phyloP scores from a whole-genome alignment of 495 filamentous ascomycete species.

The Penicillium malachiteum region DNA sequence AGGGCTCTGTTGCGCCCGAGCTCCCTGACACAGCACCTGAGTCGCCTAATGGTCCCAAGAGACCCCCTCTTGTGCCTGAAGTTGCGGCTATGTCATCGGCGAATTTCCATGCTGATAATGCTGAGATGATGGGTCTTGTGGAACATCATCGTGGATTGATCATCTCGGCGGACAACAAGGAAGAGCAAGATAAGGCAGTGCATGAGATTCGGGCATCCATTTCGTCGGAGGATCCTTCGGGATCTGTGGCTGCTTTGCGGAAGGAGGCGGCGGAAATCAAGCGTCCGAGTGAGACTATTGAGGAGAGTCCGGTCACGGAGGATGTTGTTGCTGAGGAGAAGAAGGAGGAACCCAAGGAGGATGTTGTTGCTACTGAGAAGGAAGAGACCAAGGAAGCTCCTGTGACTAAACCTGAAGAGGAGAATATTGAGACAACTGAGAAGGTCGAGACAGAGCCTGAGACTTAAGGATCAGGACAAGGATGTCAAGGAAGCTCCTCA shows the following conservation, averaged over 20 bases:
- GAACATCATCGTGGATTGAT: conserved; percentile 46
- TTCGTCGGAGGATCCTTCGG: conserved; percentile 22
- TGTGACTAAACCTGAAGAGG: background rate
- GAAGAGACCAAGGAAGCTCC: background rate
- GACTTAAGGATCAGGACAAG: conserved; percentile 7
- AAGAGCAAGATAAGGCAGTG: conserved; percentile 38
- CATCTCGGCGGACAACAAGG: conserved; percentile 35
- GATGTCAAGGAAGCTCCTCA: conserved; percentile 17
- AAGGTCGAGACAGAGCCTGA: background rate
- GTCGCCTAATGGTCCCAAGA: conserved; percentile 25
- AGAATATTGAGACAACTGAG: background rate
- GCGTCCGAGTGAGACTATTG: conserved; percentile 22
- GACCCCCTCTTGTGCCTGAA: conserved; percentile 41
- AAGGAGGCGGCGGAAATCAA: conserved; percentile 26
- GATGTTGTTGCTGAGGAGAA: background rate
- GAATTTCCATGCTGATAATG: conserved; percentile 45
- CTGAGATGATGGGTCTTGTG: conserved; percentile 39
- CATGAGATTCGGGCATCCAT: conserved; percentile 42
- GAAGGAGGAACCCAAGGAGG: background rate
- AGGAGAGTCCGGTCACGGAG: conserved; percentile 31
- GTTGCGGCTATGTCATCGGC: conserved; percentile 44
- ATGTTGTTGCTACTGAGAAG: background rate
- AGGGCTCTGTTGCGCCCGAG: conserved; percentile 34
- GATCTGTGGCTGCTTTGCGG: conserved; percentile 23
- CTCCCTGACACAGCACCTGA: conserved; percentile 32